Conservation (phyloP, 23 red algal species). For the Chondrus crispus region DNA sequence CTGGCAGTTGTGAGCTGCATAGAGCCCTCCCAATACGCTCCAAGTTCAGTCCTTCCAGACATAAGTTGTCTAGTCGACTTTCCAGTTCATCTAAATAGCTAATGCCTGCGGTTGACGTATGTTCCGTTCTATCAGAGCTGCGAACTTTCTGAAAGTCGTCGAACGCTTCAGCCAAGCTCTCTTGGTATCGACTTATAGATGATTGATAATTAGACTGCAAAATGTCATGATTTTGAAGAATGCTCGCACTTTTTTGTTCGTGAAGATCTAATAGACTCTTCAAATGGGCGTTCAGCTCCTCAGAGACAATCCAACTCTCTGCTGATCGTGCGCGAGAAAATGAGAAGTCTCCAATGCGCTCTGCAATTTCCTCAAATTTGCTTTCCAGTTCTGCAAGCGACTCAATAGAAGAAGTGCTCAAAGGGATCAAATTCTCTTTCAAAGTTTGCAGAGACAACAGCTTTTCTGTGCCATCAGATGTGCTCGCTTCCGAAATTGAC, state of each 20-base stretch:
- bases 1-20: neutral
- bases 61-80: neutral
- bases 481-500: neutral
- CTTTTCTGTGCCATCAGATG: neutral
- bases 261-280: neutral
- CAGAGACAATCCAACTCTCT: conserved; percentile 45
- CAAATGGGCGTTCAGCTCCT: conserved; percentile 17
- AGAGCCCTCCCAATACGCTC: conserved; percentile 30
- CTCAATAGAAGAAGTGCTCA: neutral
- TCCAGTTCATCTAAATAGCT: conserved; percentile 30
- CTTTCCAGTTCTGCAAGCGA: neutral
- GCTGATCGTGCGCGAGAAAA: neutral
- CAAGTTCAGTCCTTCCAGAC: neutral
- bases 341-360: conserved; percentile 18
- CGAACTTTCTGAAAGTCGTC: conserved; percentile 44
- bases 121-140: neutral
- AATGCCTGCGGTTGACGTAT: conserved; percentile 18
- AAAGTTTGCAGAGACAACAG: conserved; percentile 23
- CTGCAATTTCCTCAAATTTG: conserved; percentile 6
- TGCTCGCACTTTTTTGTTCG: conserved; percentile 9
- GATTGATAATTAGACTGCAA: conserved; percentile 39
- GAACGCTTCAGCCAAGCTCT: neutral
- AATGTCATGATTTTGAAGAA: conserved; percentile 19
- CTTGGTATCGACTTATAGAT: neutral
- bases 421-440: conserved; percentile 40